Evolutionary conservation across 1,284 basidiomycete genomes (phyloP).

Genomic region (Neotropicomus parvogracilis): DNA sequence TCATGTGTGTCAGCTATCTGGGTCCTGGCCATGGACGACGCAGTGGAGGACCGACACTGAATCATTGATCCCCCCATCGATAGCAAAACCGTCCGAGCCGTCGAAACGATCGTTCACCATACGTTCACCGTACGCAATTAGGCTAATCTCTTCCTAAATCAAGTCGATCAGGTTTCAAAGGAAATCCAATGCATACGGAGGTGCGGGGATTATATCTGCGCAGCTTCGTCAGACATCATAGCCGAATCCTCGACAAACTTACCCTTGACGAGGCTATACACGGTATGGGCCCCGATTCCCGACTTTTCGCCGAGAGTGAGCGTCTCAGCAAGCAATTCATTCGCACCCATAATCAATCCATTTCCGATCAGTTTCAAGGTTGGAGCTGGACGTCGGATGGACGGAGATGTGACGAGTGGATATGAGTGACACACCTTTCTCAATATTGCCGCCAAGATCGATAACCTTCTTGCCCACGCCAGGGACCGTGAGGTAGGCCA

Average conservation of each 20-base stretch:
- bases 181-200: constrained; percentile 38
- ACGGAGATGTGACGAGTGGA: not conserved
- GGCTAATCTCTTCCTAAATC: constrained; percentile 31
- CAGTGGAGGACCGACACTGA: constrained; percentile 32
- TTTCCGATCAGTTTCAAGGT: constrained; percentile 82
- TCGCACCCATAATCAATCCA: constrained; percentile 62
- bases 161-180: not conserved
- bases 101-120: constrained; percentile 75
- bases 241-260: constrained; percentile 22
- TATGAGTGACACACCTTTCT: constrained; percentile 52
- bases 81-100: constrained; percentile 76
- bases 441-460: constrained; percentile 73
- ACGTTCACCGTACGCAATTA: constrained; percentile 61
- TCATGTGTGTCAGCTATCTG: constrained; percentile 9
- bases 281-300: constrained; percentile 66
- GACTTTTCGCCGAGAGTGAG: constrained; percentile 84
- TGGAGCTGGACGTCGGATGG: constrained; percentile 43
- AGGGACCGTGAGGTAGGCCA: constrained; percentile 73
- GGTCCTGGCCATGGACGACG: no score
- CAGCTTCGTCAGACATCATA: constrained; percentile 14
- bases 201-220: constrained; percentile 58
- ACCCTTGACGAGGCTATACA: constrained; percentile 61
- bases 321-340: constrained; percentile 79
- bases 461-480: constrained; percentile 75
- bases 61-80: constrained; percentile 88